Percentiles rank a stretch among this genome's conserved stretches.
Conservation (phyloP, 768 basidiomycete species). For the Kwoniella botswanensis region DNA sequence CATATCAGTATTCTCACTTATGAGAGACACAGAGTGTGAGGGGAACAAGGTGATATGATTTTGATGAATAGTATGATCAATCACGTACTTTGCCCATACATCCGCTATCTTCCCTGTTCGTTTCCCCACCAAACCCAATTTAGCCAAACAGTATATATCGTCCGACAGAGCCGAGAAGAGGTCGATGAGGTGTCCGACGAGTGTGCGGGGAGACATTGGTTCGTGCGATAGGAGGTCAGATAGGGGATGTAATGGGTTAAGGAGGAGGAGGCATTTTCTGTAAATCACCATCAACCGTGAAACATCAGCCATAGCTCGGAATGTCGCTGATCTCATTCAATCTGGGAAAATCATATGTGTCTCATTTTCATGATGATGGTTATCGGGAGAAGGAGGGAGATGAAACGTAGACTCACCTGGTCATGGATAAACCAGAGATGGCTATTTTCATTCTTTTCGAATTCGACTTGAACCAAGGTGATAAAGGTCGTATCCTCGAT, state of each 20-base stretch:
- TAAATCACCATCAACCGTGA: neutral
- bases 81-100: constrained; percentile 49
- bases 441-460: constrained; percentile 41
- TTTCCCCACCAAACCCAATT: constrained; percentile 40
- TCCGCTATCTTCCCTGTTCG: constrained; percentile 37
- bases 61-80: too few species aligned
- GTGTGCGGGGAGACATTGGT: constrained; percentile 40
- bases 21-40: too few species aligned
- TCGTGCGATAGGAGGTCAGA: constrained; percentile 46
- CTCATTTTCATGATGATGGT: too few species aligned
- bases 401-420: constrained; percentile 37
- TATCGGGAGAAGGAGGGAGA: neutral
- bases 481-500: constrained; percentile 36
- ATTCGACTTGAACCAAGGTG: constrained; percentile 41
- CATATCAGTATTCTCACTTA: neutral
- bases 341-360: too few species aligned
- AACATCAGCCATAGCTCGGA: too few species aligned
- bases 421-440: constrained; percentile 42
- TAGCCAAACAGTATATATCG: constrained; percentile 43
- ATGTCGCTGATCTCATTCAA: too few species aligned
- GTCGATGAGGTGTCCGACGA: constrained; percentile 45
- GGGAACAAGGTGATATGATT: too few species aligned
- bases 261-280: constrained; percentile 55
- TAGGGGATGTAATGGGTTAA: constrained; percentile 51
- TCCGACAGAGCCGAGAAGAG: constrained; percentile 45